Evolutionary conservation across 305 asterid genomes (phyloP).

Genomic region (Plantago coronopus): DNA sequence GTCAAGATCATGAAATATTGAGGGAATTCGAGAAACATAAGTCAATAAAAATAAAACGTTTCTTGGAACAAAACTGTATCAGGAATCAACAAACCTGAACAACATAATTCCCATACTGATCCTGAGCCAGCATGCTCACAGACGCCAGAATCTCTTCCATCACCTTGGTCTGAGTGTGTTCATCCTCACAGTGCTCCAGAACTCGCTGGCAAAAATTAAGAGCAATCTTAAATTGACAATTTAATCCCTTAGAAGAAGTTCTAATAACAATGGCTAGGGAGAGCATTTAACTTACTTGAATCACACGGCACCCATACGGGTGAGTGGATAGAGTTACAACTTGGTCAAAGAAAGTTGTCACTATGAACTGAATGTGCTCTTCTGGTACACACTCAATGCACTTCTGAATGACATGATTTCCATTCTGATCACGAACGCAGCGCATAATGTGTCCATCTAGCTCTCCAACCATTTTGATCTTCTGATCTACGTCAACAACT

Average conservation of each 20-base stretch:
- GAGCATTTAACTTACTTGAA: conserved; percentile 52
- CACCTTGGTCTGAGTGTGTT: conserved; percentile 66
- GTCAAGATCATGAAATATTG: background rate
- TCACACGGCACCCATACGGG: conserved; percentile 98
- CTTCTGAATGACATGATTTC: conserved; percentile 95
- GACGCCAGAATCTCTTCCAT: conserved; percentile 74
- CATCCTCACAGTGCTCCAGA: conserved; percentile 64
- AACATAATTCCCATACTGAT: conserved; percentile 85
- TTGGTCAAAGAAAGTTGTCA: conserved; percentile 81
- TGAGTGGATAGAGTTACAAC: conserved; percentile 90
- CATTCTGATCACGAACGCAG: conserved; percentile 97
- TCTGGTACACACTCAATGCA: conserved; percentile 97
- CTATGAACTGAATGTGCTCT: conserved; percentile 78
- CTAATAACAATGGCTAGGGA: background rate
- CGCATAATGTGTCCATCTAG: conserved; percentile 95
- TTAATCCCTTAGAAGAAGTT: conserved; percentile 6
- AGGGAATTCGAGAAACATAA: background rate
- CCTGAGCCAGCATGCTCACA: conserved; percentile 83
- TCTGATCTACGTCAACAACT: conserved; percentile 94
- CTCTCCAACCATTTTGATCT: conserved; percentile 92
- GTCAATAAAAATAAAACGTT: background rate
- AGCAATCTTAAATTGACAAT: background rate
- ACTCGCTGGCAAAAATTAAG: conserved; percentile 54
- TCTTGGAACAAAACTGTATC: background rate
- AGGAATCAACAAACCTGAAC: conserved; percentile 50